phyloP scores from a whole-genome alignment of 257 asterid species.

The Fraxinus anomala region DNA sequence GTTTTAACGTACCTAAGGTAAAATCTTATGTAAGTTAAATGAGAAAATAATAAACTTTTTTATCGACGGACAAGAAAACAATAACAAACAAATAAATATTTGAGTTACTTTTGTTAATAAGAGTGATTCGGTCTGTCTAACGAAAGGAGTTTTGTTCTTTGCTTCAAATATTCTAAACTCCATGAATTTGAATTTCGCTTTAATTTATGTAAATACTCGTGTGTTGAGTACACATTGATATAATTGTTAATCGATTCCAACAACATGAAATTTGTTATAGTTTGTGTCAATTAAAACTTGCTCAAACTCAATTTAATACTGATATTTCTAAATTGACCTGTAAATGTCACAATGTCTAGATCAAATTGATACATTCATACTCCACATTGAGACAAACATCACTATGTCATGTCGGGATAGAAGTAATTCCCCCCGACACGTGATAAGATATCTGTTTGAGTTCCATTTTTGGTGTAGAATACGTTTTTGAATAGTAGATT shows the following conservation, averaged over 20 bases:
- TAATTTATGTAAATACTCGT: neutral
- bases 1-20: neutral
- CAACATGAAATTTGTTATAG: neutral
- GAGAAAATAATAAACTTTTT: no score
- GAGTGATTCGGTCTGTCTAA: no score
- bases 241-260: neutral
- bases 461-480: no score
- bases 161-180: no score
- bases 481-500: no score
- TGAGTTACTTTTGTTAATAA: no score
- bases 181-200: neutral
- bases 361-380: neutral
- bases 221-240: neutral
- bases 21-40: no score
- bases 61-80: no score
- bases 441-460: no score
- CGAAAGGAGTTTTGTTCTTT: no score
- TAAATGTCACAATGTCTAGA: neutral
- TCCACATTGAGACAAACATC: neutral
- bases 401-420: neutral
- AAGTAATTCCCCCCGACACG: neutral
- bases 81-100: no score
- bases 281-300: neutral
- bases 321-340: neutral
- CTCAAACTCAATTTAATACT: neutral